Base-by-base conservation (phyloP, 192 early-diverging fungal genomes). In the Kappamyces sp. region DNA sequence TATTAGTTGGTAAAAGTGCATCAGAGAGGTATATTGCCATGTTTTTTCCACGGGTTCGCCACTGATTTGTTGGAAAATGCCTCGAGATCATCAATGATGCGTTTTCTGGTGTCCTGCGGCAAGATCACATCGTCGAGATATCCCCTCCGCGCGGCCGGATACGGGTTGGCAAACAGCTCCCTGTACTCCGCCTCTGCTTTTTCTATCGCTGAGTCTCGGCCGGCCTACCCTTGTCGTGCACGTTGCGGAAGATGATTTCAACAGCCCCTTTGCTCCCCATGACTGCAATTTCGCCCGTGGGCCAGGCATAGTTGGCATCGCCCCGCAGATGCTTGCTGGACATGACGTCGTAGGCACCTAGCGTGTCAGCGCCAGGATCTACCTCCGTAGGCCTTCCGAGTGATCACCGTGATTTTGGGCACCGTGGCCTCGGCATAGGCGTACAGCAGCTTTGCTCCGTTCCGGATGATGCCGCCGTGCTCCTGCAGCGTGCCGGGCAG, bases 261-360 rank as follows among this genome's bases (percentile, higher is more conserved):
- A 94, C 94, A 7, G 94, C 94, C 31, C 93, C 94, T 78, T 94
- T 89, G 41, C 91, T 90, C 44, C 94, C 94, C 94, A 98, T 98
- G 49, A 98, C 94, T 42, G 94, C 94, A 68, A 98, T 93, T 69
- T 98, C 94, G 37, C 89, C 92, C n/a, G 89, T 88, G 9, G 94
- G 94, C 91, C 91, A 97, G 3, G 90, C 85, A 64, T 91, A 87
- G 74, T 92, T 94, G 31, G 84, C 61, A 61, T 98, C 94, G 51
- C 93, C 94, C 13, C 90, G 75, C 62, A 98, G 73, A 82, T 98
- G 94, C 77, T 98, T 98, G 5, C 90, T 93, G 59, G 66, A 60
- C 57, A n/a, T 58, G 10, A 39, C 36, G 37, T 39, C 83, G 58
- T 86, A 88, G 5, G 83, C 85, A 61, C 91, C 91, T 68, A 23